Evolutionary conservation across 2,329 filamentous ascomycete genomes (phyloP).

Genomic region (Microascus cirrosus): DNA sequence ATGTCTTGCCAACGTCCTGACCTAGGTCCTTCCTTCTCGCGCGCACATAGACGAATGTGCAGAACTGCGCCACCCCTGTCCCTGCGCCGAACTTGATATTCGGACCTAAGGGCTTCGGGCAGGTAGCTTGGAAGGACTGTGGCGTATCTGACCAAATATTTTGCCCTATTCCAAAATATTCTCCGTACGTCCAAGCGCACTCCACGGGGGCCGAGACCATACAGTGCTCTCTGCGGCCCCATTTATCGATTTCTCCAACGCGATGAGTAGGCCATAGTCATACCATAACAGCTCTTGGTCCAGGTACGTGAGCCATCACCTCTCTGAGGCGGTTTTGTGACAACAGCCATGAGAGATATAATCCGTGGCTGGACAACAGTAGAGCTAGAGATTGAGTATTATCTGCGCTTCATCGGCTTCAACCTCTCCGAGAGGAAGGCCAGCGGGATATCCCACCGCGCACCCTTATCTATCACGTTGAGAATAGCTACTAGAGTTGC

Average conservation of each 20-base stretch:
- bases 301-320: too few relatives aligned
- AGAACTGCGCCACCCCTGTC: slow-evolving; percentile 33
- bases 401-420: slow-evolving; percentile 36
- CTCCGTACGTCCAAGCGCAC: background rate
- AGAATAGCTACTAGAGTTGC: slow-evolving; percentile 15
- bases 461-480: slow-evolving; percentile 7
- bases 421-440: slow-evolving; percentile 45
- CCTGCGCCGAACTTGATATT: slow-evolving; percentile 41
- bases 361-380: slow-evolving; percentile 16
- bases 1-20: slow-evolving; percentile 11
- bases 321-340: slow-evolving; percentile 7
- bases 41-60: slow-evolving; percentile 15
- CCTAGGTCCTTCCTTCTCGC: slow-evolving; percentile 11
- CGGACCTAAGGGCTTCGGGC: slow-evolving; percentile 25
- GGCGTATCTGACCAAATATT: background rate
- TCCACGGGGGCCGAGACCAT: background rate
- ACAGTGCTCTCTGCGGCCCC: too few relatives aligned
- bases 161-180: background rate
- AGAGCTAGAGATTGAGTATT: slow-evolving; percentile 53
- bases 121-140: slow-evolving; percentile 33
- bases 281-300: slow-evolving; percentile 5
- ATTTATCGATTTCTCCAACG: slow-evolving; percentile 1
- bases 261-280: slow-evolving; percentile 15
- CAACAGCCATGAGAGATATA: slow-evolving; percentile 12
- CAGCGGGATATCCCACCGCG: slow-evolving; percentile 21